Evolutionary conservation across 768 basidiomycete species (phyloP), one percentile per base, ranked within the genome.

Genomic region (Ramaria sp.): DNA sequence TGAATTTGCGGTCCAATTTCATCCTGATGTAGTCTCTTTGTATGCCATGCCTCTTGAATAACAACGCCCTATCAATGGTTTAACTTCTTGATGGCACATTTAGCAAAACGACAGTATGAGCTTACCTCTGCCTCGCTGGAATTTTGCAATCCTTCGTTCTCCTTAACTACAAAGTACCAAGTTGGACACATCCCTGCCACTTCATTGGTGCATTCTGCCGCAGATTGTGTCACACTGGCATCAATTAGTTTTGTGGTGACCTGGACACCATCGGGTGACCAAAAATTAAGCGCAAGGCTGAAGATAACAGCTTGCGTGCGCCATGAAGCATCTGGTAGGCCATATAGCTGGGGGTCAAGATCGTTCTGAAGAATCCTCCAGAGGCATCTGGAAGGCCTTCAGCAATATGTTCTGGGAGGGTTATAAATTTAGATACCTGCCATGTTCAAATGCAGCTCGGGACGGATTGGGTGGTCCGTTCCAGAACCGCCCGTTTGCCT

Each of bases 271-370:
- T 56, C 45, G 4, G 54, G 45, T 17, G 17, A 13, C 54, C 54
- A 56, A 22, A 56, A 56, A 24, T 48, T 56, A 15, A 56, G 33
- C 17, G 46, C 54, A 3, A 56, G 43, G 47, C 54, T 56, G n/a
- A 56, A 47, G 6, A 56, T 56, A 24, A 19, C 33, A 17, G 47
- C 19, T 13, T 33, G 17, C 30, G 19, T 31, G 17, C 19, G 4
- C 54, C 54, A 56, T 30, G 24, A 31, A 10, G 33, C 33, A 37
- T 49, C 22, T 17, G 41, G 43, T 17, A 46, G 38, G 15, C 54
- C 54, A 47, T 56, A 56, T 17, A 19, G 15, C 10, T 24, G 30
- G 1, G 43, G 33, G 12, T 34, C 45, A 15, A 34, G n/a, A 11
- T 22, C n/a, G 2, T 15, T 12, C 13, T 46, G 42, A 7, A 56